These are phyloP conservation scores for Carallia pectinifolia DNA, from an alignment of 345 rosid genomes.

Conservation along the genomic window DNA sequence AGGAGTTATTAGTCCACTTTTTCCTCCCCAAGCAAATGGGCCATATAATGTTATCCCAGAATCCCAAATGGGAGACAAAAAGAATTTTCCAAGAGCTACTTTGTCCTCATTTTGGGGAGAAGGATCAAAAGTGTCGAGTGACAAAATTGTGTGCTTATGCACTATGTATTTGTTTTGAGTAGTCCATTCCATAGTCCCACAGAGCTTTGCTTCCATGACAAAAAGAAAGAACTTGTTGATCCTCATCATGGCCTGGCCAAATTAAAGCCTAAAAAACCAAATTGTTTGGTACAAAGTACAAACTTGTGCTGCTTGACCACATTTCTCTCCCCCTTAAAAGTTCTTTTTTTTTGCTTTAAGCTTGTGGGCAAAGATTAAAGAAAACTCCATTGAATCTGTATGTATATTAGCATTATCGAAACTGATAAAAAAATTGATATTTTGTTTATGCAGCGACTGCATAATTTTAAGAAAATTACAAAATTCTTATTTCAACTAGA, in stretches of 20 bases:
- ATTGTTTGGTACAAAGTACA: background rate
- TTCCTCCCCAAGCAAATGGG: conserved; percentile 16
- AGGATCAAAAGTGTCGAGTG: background rate
- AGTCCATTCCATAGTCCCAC: too few relatives aligned
- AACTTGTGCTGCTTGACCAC: conserved; percentile 12
- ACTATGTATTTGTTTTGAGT: too few relatives aligned
- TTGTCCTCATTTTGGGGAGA: conserved; percentile 38
- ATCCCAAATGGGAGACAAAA: conserved; percentile 47
- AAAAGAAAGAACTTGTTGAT: too few relatives aligned
- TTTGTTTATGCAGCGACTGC: background rate
- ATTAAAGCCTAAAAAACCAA: too few relatives aligned
- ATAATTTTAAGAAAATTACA: too few relatives aligned
- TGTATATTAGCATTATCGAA: too few relatives aligned
- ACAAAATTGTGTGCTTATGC: background rate
- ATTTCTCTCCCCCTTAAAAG: conserved; percentile 6
- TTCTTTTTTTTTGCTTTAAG: conserved; percentile 25
- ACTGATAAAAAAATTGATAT: background rate
- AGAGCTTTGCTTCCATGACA: too few relatives aligned
- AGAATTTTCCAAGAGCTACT: conserved; percentile 16
- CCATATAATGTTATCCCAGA: conserved; percentile 20
- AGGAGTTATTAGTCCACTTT: too few relatives aligned
- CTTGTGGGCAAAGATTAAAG: too few relatives aligned
- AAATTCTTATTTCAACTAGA: too few relatives aligned
- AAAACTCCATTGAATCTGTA: background rate
- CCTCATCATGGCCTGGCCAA: conserved; percentile 22